These are phyloP conservation scores for Colletotrichum tropicale DNA, from an alignment of 2,329 filamentous ascomycete species.

Conservation along the genomic window DNA sequence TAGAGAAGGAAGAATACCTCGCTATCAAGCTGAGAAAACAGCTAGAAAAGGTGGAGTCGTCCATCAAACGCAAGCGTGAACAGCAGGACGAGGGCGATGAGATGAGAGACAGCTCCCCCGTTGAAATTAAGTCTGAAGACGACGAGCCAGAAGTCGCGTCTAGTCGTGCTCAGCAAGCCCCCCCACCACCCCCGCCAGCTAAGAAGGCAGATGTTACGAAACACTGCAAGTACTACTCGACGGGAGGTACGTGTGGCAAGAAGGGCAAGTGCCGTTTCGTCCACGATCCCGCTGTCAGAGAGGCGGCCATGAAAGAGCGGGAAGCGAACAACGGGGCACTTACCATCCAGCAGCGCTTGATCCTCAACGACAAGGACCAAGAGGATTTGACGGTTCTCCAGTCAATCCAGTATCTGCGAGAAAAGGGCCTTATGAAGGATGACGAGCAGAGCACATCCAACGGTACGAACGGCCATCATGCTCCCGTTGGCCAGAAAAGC, in stretches of 20 bases:
- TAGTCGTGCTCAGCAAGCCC: constrained; percentile 44
- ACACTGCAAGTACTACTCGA: constrained; percentile 75
- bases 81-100: constrained; percentile 71
- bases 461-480: constrained; percentile 22
- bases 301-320: constrained; percentile 67
- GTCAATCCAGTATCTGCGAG: constrained; percentile 68
- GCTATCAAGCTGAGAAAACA: constrained; percentile 68
- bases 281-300: constrained; percentile 67
- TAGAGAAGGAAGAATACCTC: constrained; percentile 64
- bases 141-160: constrained; percentile 64
- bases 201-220: constrained; percentile 66
- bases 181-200: constrained; percentile 47
- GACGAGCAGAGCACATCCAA: constrained; percentile 24
- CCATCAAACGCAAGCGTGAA: constrained; percentile 71
- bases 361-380: constrained; percentile 71
- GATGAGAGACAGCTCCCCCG: constrained; percentile 57
- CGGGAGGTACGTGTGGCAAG: constrained; percentile 71
- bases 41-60: constrained; percentile 73
- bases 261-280: constrained; percentile 79
- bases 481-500: constrained; percentile 2
- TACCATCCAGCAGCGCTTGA: constrained; percentile 69
- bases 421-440: constrained; percentile 57
- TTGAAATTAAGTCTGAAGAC: constrained; percentile 58
- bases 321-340: constrained; percentile 69
- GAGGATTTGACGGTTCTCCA: constrained; percentile 70